Evolutionary conservation across 805 yeast genomes (phyloP).

Genomic region (Starmera pachycereana): DNA sequence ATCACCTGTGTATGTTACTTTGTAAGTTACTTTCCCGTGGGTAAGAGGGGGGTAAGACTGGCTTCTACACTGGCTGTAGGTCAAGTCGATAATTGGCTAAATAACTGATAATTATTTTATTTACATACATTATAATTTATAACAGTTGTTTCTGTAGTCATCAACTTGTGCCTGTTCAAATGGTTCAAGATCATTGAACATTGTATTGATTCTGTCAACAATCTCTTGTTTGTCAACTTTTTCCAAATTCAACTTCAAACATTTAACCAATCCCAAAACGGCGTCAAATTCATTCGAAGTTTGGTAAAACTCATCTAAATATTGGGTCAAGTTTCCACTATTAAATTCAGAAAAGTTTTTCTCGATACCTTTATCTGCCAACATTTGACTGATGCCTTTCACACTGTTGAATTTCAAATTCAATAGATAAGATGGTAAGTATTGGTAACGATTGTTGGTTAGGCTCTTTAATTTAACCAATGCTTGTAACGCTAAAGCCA

Average conservation of each 20-base stretch:
- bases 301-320: constrained; percentile 7
- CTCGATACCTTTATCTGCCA: constrained; percentile 15
- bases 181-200: constrained; percentile 11
- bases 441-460: constrained; percentile 11
- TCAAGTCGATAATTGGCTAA: constrained; percentile 23
- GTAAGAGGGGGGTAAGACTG: constrained; percentile 63
- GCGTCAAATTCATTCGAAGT: constrained; percentile 4
- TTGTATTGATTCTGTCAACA: constrained; percentile 7
- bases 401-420: constrained; percentile 12
- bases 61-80: constrained; percentile 47
- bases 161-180: neutral
- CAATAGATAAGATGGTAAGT: constrained; percentile 11
- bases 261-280: constrained; percentile 7
- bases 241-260: constrained; percentile 9
- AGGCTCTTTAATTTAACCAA: constrained; percentile 13
- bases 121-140: neutral
- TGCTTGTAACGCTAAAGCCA: constrained; percentile 14
- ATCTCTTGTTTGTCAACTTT: constrained; percentile 9
- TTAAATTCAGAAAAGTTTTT: constrained; percentile 15
- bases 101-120: neutral
- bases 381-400: constrained; percentile 13
- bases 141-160: too few species aligned
- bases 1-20: constrained; percentile 87
- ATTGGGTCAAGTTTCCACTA: neutral
- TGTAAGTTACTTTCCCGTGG: constrained; percentile 91